Conservation (phyloP, 345 rosid species). For the Gossypium herbaceum region DNA sequence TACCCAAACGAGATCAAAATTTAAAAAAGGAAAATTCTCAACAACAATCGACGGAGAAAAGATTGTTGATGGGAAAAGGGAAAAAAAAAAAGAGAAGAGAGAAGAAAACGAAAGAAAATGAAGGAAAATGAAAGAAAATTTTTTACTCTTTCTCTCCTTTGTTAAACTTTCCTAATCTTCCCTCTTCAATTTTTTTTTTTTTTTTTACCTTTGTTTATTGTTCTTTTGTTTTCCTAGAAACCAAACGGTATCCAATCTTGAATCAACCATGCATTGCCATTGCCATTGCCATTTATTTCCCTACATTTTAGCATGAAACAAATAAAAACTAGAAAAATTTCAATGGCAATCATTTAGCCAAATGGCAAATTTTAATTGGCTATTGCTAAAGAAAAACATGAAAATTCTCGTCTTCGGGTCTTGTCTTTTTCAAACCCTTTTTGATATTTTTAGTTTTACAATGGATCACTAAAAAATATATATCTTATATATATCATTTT, state of each 20-base stretch:
- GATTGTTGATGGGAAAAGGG: not conserved
- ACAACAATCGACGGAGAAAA: not conserved
- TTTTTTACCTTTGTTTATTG: not conserved
- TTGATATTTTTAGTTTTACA: too few species aligned
- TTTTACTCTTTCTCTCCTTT: not conserved
- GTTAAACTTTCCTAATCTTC: not conserved
- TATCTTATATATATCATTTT: too few species aligned
- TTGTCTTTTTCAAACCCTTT: too few species aligned
- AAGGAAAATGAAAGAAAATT: not conserved
- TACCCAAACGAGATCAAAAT: not conserved
- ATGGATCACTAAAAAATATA: too few species aligned
- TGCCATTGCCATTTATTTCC: slow-evolving; percentile 1
- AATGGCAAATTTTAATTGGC: not conserved
- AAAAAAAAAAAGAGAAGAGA: not conserved
- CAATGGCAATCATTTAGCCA: slow-evolving; percentile 2
- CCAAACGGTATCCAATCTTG: not conserved
- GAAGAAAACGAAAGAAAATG: not conserved
- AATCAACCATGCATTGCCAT: slow-evolving; percentile 6
- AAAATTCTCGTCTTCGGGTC: not conserved
- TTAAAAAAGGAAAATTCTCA: not conserved
- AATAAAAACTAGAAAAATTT: not conserved
- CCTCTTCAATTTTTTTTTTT: not conserved
- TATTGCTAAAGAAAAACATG: not conserved
- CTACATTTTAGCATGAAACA: not conserved
- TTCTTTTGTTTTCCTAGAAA: not conserved